These are phyloP conservation scores for Rhizopogon roseolus DNA, from an alignment of 768 basidiomycete genomes.

Conservation along the genomic window DNA sequence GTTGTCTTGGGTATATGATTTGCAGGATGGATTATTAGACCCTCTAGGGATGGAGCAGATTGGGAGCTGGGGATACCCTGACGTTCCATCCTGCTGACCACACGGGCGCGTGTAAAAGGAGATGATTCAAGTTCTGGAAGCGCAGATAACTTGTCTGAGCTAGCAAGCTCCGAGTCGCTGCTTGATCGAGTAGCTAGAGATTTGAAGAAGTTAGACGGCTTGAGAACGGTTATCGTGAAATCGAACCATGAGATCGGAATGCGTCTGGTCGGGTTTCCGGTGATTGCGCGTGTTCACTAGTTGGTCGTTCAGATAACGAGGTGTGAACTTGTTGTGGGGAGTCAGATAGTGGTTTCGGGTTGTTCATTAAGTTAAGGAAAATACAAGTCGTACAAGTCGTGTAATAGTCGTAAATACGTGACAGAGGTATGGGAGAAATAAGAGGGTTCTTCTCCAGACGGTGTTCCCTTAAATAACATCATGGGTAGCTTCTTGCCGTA, in stretches of 20 bases:
- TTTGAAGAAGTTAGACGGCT: not conserved
- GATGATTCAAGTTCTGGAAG: slow-evolving; percentile 28
- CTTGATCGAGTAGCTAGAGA: not conserved
- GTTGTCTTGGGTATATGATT: slow-evolving; percentile 15
- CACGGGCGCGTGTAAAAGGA: slow-evolving; percentile 25
- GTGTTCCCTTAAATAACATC: slow-evolving; percentile 12
- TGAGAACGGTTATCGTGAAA: not conserved
- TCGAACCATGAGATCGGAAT: slow-evolving; percentile 9
- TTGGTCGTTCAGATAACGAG: slow-evolving; percentile 3
- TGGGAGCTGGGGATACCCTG: slow-evolving; percentile 36
- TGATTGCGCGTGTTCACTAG: not conserved
- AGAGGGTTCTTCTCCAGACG: not conserved
- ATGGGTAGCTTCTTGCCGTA: slow-evolving; percentile 16
- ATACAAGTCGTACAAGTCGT: slow-evolving; percentile 6
- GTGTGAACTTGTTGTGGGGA: slow-evolving; percentile 12
- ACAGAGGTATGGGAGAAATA: not conserved
- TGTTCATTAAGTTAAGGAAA: slow-evolving; percentile 15
- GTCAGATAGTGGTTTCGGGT: slow-evolving; percentile 9
- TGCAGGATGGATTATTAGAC: slow-evolving; percentile 16
- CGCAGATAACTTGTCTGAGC: slow-evolving; percentile 42
- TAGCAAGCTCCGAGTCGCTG: slow-evolving; percentile 27
- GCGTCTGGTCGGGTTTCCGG: not conserved
- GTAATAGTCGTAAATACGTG: slow-evolving; percentile 9
- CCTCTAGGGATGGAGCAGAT: slow-evolving; percentile 38
- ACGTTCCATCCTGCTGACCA: slow-evolving; percentile 24